A percentile compares a stretch with the other conserved stretches of the same genome.
Conservation (phyloP, 176 grass and related monocot genomes). For the Saccharum spontaneum region DNA sequence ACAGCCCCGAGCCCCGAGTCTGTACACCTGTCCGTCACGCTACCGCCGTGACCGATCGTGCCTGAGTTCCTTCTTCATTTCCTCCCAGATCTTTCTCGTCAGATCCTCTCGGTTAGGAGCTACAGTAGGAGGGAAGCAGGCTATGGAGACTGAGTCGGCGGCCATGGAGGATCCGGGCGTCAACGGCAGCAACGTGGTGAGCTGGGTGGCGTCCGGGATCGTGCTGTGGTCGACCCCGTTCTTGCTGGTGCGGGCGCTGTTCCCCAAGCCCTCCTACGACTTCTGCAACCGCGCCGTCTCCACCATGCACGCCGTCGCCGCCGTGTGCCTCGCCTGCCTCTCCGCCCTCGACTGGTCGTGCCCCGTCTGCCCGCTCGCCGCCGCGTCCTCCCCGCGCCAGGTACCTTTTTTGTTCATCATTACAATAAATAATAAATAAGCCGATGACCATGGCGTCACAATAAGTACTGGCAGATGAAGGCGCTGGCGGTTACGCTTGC, state of each 20-base stretch:
- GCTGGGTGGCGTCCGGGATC: conserved; percentile 47
- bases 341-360: conserved; percentile 52
- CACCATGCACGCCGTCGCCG: conserved; percentile 46
- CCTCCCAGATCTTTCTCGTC: background rate
- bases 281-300: conserved; percentile 75
- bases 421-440: background rate
- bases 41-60: background rate
- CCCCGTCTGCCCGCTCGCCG: conserved; percentile 54
- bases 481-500: conserved; percentile 56
- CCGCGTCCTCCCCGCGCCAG: conserved; percentile 55
- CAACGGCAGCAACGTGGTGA: conserved; percentile 12
- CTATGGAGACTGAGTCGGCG: background rate
- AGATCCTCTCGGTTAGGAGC: too few relatives aligned
- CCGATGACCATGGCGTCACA: background rate
- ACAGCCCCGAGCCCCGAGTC: too few relatives aligned
- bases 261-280: conserved; percentile 58
- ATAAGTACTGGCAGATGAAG: conserved; percentile 44
- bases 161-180: conserved; percentile 28
- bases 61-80: background rate
- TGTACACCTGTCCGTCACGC: background rate
- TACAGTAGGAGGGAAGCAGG: too few relatives aligned
- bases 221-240: conserved; percentile 63
- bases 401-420: background rate
- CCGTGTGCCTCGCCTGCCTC: conserved; percentile 57
- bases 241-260: conserved; percentile 29